phyloP scores from a whole-genome alignment of 2,329 filamentous ascomycete genomes.

The Myrmaecium sp. region DNA sequence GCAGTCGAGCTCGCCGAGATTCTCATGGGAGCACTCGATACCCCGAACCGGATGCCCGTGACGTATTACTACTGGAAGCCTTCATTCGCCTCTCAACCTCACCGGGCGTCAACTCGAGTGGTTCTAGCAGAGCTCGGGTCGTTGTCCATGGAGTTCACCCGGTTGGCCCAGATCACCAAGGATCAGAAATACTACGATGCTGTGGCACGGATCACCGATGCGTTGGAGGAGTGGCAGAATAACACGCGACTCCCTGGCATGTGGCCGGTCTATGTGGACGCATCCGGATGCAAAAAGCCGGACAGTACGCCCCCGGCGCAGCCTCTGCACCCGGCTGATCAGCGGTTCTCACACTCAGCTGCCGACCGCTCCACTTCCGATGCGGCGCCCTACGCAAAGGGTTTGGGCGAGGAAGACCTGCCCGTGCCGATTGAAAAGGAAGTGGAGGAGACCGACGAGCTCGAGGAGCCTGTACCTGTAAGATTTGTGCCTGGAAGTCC shows the following conservation, averaged over 20 bases:
- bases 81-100: slow-evolving; percentile 9
- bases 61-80: slow-evolving; percentile 39
- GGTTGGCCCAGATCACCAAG: slow-evolving; percentile 27
- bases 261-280: slow-evolving; percentile 30
- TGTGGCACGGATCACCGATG: slow-evolving; percentile 23
- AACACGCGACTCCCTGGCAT: slow-evolving; percentile 28
- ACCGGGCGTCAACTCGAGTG: slow-evolving; percentile 9
- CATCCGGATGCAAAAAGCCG: slow-evolving; percentile 9
- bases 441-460: slow-evolving; percentile 18
- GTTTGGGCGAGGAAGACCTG: too few species aligned
- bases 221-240: slow-evolving; percentile 25
- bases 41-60: slow-evolving; percentile 49
- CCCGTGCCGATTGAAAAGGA: too few species aligned
- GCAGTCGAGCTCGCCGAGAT: slow-evolving; percentile 46
- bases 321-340: not conserved
- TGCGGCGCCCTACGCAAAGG: too few species aligned
- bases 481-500: too few species aligned
- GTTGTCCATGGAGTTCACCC: slow-evolving; percentile 31
- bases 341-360: too few species aligned
- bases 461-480: too few species aligned
- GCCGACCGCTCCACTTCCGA: too few species aligned
- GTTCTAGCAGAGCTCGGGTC: slow-evolving; percentile 31
- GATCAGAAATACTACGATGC: slow-evolving; percentile 31
- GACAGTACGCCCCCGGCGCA: too few species aligned
- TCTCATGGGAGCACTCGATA: slow-evolving; percentile 50